Evolutionary conservation across 192 early-diverging fungal genomes (phyloP).

Genomic region (Thamnidium elegans): DNA sequence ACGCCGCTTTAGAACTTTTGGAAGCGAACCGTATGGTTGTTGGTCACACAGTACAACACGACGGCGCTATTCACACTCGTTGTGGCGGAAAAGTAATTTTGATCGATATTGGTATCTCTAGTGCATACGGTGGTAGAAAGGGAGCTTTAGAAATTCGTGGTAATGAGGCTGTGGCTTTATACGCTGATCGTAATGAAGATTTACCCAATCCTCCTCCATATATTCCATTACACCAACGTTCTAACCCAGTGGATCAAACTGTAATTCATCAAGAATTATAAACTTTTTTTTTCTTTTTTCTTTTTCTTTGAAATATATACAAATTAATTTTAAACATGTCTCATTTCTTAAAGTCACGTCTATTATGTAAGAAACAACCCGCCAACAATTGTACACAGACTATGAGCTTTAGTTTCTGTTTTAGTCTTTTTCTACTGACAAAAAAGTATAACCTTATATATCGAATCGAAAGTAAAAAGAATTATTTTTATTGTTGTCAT

Average conservation of each 20-base stretch:
- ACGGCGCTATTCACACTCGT: conserved; percentile 54
- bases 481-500: too few species aligned
- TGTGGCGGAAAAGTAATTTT: conserved; percentile 61
- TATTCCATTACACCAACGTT: background rate
- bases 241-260: background rate
- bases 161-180: conserved; percentile 53
- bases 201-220: conserved; percentile 5
- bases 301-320: background rate
- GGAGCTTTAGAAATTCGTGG: conserved; percentile 73
- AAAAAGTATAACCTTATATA: too few species aligned
- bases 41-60: conserved; percentile 63
- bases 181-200: conserved; percentile 15
- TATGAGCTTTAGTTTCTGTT: too few species aligned
- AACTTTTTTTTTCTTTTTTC: background rate
- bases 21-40: conserved; percentile 67
- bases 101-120: conserved; percentile 73
- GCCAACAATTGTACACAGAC: too few species aligned
- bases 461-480: too few species aligned
- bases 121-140: conserved; percentile 61
- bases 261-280: conserved; percentile 10
- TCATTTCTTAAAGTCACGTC: too few species aligned
- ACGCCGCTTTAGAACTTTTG: conserved; percentile 44
- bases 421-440: too few species aligned
- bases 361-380: too few species aligned
- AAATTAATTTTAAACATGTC: too few species aligned